Conservation (phyloP, 2,329 filamentous ascomycete species). For the Calonectria crousiana region DNA sequence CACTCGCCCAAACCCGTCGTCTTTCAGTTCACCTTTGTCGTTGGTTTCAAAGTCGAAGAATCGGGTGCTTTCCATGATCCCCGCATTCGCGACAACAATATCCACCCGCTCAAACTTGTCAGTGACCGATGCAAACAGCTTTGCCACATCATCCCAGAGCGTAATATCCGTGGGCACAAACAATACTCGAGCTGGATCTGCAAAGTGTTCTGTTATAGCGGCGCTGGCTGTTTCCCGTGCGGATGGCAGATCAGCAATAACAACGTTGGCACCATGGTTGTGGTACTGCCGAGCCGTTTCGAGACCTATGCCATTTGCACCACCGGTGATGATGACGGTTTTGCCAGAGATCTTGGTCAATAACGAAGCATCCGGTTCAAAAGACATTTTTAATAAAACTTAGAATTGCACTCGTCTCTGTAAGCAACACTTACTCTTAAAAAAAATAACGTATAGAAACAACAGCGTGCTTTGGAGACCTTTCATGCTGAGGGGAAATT, state of each 20-base stretch:
- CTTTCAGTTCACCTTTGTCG: conserved; percentile 13
- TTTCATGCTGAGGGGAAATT: background rate
- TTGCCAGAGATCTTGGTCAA: conserved; percentile 7
- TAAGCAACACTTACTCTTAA: background rate
- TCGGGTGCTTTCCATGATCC: conserved; percentile 24
- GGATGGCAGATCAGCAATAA: conserved; percentile 19
- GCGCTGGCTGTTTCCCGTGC: background rate
- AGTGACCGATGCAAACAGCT: conserved; percentile 11
- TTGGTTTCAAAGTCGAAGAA: conserved; percentile 24
- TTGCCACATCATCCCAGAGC: conserved; percentile 14
- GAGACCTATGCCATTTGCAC: conserved; percentile 27
- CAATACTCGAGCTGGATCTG: background rate
- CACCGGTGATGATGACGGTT: conserved; percentile 31
- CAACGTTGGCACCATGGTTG: conserved; percentile 25
- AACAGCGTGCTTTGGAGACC: background rate
- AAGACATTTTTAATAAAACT: background rate
- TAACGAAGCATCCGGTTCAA: background rate
- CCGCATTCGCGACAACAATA: conserved; percentile 28
- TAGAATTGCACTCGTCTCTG: no score
- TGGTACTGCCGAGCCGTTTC: conserved; percentile 11
- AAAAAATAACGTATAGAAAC: background rate
- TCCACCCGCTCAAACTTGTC: conserved; percentile 13
- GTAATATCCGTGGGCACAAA: conserved; percentile 24
- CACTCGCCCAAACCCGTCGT: conserved; percentile 9
- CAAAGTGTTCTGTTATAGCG: background rate